Evolutionary conservation across 1,284 basidiomycete species (phyloP), one percentile per base, ranked within the genome.

Genomic region (Mycosarcoma maydis): DNA sequence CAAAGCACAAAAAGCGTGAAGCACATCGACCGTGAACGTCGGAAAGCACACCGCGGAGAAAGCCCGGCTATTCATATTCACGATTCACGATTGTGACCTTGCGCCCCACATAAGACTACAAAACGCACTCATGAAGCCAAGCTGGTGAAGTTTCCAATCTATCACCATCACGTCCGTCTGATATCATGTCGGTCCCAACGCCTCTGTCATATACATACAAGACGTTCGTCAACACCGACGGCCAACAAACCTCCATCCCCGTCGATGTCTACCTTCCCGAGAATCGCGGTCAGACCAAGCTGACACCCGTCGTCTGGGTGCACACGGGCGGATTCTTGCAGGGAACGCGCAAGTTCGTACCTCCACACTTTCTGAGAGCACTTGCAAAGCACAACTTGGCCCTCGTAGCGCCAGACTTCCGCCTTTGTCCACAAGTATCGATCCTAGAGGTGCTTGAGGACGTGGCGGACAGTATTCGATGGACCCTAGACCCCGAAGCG

Each of bases 321-420:
- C 73, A 75, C 48, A 72, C 70, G 1, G 73, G 73, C 14, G 73
- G 73, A 14, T 67, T 75, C 22, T 38, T 75, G 39, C 65, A 70
- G 39, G 73, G 73, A n/a, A 75, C 70, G 5, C 54, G 73, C 42
- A 72, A 70, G 39, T 60, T 70, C 22, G 62, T 72, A 10, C 73
- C 73, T 13, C 68, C 68, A 23, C 73, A 75, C 48, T 55, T 75
- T 19, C 40, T 69, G 5, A 43, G 66, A 44, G 65, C 60, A 4
- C 52, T 72, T 32, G 56, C 72, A 24, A 51, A 40, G 22, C 64
- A 66, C 38, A 56, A 54, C 11, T 14, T 75, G 37, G 73, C 61
- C 0, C 42, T 75, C 6, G 32, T 75, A 23, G 59, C 70, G 10
- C 70, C 73, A n/a, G 73, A 75, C 48, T 75, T 66, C 22, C 66